Evolutionary conservation across 225 moss, liverwort and hornwort species (phyloP).

Genomic region (Polytrichum commune): DNA sequence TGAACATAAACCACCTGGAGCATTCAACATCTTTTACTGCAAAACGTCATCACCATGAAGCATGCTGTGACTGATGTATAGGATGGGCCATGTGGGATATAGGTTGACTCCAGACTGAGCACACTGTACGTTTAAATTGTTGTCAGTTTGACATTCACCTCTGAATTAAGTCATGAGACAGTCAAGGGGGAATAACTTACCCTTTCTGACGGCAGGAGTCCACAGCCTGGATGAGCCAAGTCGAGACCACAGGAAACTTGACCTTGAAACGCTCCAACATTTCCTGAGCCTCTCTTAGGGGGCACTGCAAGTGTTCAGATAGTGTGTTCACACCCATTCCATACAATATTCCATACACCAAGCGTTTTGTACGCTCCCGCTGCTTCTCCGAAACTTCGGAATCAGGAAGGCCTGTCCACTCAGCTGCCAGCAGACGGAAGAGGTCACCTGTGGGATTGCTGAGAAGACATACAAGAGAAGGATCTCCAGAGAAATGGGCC

Average conservation of each 20-base stretch:
- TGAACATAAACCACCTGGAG: slow-evolving; percentile 2
- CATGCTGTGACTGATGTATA: not conserved
- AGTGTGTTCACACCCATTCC: slow-evolving; percentile 91
- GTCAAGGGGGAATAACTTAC: slow-evolving; percentile 21
- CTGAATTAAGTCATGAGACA: not conserved
- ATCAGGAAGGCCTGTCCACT: slow-evolving; percentile 80
- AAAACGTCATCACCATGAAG: not conserved
- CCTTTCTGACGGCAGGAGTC: slow-evolving; percentile 74
- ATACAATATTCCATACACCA: slow-evolving; percentile 89
- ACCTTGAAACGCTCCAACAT: slow-evolving; percentile 78
- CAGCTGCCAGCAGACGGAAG: slow-evolving; percentile 74
- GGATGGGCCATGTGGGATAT: no score
- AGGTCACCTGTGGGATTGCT: slow-evolving; percentile 82
- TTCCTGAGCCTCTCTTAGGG: slow-evolving; percentile 66
- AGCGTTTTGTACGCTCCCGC: slow-evolving; percentile 80
- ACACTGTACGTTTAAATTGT: no score
- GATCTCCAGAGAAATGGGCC: slow-evolving; percentile 94
- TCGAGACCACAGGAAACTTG: slow-evolving; percentile 65
- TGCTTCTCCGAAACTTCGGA: slow-evolving; percentile 59
- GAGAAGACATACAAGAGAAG: slow-evolving; percentile 68
- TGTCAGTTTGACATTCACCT: no score
- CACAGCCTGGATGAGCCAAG: slow-evolving; percentile 75
- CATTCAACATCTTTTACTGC: slow-evolving; percentile 4
- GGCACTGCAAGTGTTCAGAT: slow-evolving; percentile 75
- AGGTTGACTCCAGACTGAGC: no score